These are phyloP conservation scores for Trypanosoma congolense DNA, from an alignment of 208 protist genomes.

Conservation along the genomic window DNA sequence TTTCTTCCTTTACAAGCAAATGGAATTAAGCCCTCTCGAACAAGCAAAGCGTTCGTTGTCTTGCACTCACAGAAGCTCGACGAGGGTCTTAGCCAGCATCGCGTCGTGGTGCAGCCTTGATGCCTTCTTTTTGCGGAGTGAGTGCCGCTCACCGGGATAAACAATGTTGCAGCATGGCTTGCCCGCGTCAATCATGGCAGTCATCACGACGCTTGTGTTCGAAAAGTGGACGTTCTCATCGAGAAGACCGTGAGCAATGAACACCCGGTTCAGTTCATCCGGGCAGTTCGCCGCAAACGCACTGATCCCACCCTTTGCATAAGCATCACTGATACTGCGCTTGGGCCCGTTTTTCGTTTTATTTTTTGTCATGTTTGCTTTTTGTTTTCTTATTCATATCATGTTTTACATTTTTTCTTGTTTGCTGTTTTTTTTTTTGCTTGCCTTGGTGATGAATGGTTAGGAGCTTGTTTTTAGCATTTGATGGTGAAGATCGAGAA, in stretches of 20 bases:
- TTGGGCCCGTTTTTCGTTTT: no score
- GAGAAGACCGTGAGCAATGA: conserved; percentile 88
- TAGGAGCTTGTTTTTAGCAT: no score
- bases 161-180: conserved; percentile 87
- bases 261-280: conserved; percentile 81
- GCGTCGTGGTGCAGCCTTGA: conserved; percentile 75
- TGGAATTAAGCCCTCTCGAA: no score
- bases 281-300: conserved; percentile 69
- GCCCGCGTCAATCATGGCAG: conserved; percentile 58
- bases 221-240: conserved; percentile 94
- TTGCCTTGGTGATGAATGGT: no score
- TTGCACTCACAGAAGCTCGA: conserved; percentile 38
- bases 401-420: no score
- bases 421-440: no score
- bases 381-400: no score
- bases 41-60: no score
- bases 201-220: conserved; percentile 70
- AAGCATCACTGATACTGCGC: conserved; percentile 35
- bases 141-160: conserved; percentile 88
- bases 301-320: conserved; percentile 53
- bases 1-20: background rate
- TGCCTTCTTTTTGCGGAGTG: conserved; percentile 59
- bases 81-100: conserved; percentile 61
- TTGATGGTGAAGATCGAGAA: no score
- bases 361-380: no score